A percentile compares a stretch with the other conserved stretches of the same genome.
These are phyloP conservation scores for Malassezia nana DNA, from an alignment of 1,284 basidiomycete genomes.

Conservation along the genomic window DNA sequence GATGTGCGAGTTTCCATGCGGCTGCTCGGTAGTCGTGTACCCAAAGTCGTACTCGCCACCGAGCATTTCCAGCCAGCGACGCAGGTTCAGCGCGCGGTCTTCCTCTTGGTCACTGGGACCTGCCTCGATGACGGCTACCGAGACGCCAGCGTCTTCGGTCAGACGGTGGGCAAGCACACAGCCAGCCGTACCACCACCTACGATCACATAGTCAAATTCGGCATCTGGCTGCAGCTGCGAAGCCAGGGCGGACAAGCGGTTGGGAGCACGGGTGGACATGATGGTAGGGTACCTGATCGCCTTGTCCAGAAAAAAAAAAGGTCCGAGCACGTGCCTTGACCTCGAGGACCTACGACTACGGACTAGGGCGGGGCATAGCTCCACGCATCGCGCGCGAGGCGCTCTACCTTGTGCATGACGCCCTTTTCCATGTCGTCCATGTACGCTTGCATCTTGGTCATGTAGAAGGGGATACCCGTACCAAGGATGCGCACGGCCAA, in stretches of 20 bases:
- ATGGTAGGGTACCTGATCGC: background rate
- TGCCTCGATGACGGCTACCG: conserved; percentile 48
- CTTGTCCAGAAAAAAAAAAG: background rate
- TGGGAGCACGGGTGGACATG: conserved; percentile 14
- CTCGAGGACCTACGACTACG: background rate
- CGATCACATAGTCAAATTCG: conserved; percentile 48
- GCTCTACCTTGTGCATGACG: conserved; percentile 72
- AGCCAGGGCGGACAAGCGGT: conserved; percentile 34
- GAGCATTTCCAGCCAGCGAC: conserved; percentile 47
- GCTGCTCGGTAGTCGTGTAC: conserved; percentile 46
- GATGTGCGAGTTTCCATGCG: conserved; percentile 48
- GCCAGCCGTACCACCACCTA: conserved; percentile 47
- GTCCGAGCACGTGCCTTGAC: too few species aligned
- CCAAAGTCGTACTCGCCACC: conserved; percentile 48
- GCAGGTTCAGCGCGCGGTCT: conserved; percentile 44
- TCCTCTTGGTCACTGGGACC: conserved; percentile 43
- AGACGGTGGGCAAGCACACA: conserved; percentile 48
- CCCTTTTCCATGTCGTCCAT: conserved; percentile 66
- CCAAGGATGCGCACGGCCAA: conserved; percentile 79
- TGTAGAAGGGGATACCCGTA: conserved; percentile 60
- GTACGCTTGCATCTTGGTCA: conserved; percentile 66
- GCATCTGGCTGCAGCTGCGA: conserved; percentile 35
- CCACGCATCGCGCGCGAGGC: conserved; percentile 71
- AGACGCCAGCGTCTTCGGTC: conserved; percentile 42
- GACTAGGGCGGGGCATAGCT: too few species aligned